A percentile compares a stretch with the other conserved stretches of the same genome.
Conservation (phyloP, 1,139 yeast species). For the Meyerozyma smithsonii region DNA sequence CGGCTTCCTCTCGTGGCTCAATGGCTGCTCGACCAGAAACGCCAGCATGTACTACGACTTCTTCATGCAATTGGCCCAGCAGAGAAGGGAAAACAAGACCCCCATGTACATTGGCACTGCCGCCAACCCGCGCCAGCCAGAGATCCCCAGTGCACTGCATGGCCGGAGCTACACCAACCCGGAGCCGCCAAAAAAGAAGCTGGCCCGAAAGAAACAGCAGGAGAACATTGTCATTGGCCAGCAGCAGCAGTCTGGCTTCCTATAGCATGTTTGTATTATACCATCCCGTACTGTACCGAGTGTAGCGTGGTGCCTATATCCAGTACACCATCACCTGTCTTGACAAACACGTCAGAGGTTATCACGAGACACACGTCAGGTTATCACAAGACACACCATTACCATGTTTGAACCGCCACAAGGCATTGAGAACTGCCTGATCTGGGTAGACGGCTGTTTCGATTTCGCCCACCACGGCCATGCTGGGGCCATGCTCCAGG, state of each 20-base stretch:
- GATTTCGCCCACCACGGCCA: slow-evolving; percentile 98
- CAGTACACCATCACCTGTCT: background rate
- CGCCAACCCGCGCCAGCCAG: background rate
- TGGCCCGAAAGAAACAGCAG: background rate
- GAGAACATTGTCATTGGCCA: slow-evolving; percentile 15
- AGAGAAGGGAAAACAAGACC: slow-evolving; percentile 13
- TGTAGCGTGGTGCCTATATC: too few relatives aligned
- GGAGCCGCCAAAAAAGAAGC: slow-evolving; percentile 8
- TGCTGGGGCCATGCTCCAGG: slow-evolving; percentile 94
- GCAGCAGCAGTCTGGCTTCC: slow-evolving; percentile 31
- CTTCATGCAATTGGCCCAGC: slow-evolving; percentile 33
- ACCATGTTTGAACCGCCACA: slow-evolving; percentile 42
- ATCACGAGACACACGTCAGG: background rate
- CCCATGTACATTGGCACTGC: slow-evolving; percentile 1
- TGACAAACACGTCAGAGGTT: background rate
- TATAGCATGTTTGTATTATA: slow-evolving; percentile 9
- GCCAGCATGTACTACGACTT: slow-evolving; percentile 67
- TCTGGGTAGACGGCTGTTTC: slow-evolving; percentile 97
- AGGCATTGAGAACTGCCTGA: slow-evolving; percentile 41
- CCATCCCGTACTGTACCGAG: too few relatives aligned
- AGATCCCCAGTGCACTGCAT: too few relatives aligned
- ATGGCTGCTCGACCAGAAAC: slow-evolving; percentile 85
- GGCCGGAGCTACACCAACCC: slow-evolving; percentile 2
- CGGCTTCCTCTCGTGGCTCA: slow-evolving; percentile 68
- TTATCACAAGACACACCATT: slow-evolving; percentile 4